Evolutionary conservation across 1,284 basidiomycete genomes (phyloP).

Genomic region (Tranzscheliella williamsii): DNA sequence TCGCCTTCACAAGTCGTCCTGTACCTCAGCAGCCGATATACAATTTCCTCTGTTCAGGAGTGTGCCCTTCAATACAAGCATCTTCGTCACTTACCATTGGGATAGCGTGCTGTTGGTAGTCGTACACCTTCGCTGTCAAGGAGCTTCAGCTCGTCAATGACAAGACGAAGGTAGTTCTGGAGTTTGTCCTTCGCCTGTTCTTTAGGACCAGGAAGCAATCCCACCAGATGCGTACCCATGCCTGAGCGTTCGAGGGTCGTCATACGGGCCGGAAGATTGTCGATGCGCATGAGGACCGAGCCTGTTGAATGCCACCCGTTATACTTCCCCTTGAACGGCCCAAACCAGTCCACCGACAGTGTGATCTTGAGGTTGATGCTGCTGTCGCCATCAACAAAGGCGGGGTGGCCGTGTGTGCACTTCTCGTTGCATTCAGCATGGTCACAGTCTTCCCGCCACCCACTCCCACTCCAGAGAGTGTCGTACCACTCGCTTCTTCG

Average conservation of each 20-base stretch:
- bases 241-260: not conserved
- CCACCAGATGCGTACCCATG: slow-evolving; percentile 1
- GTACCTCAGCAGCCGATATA: too few relatives aligned
- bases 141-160: slow-evolving; percentile 1
- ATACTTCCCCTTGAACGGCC: not conserved
- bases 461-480: not conserved
- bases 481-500: not conserved
- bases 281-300: slow-evolving; percentile 1
- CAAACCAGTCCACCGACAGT: slow-evolving; percentile 6
- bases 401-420: not conserved
- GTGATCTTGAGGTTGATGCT: slow-evolving; percentile 5
- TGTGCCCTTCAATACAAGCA: too few relatives aligned
- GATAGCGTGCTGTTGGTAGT: not conserved
- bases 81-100: not conserved
- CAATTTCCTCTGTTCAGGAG: too few relatives aligned
- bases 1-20: not conserved
- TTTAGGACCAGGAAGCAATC: slow-evolving; percentile 3
- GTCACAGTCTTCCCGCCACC: not conserved
- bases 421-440: not conserved
- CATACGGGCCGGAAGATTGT: not conserved
- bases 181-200: not conserved
- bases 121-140: not conserved
- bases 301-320: not conserved
- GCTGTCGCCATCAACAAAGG: not conserved
- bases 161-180: not conserved